These are phyloP conservation scores for Epipyxis sp. DNA, from an alignment of 108 stramenopile genomes.

Conservation along the genomic window DNA sequence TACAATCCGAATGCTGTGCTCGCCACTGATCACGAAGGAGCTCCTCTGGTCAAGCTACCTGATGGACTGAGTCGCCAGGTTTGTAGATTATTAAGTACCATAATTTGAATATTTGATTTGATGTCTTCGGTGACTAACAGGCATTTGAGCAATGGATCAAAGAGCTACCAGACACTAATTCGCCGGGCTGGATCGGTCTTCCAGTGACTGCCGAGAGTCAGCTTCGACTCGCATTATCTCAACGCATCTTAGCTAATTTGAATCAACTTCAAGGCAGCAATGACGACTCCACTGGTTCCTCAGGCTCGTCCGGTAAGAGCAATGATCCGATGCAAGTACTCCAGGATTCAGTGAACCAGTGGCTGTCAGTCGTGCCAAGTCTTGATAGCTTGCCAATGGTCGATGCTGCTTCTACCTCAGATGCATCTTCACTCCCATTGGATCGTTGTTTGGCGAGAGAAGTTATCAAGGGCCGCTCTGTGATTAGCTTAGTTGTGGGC, in stretches of 20 bases:
- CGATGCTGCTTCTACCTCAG: background rate
- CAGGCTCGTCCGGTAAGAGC: background rate
- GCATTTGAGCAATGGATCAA: slow-evolving; percentile 35
- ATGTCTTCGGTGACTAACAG: no score
- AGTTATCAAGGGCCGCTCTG: slow-evolving; percentile 30
- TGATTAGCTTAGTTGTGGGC: slow-evolving; percentile 34
- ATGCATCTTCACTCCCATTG: slow-evolving; percentile 18
- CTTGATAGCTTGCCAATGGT: background rate
- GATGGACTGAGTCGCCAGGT: background rate
- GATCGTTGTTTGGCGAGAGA: slow-evolving; percentile 42
- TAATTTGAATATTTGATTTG: background rate
- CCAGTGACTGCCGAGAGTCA: slow-evolving; percentile 35
- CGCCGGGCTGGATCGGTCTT: slow-evolving; percentile 41
- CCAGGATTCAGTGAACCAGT: background rate
- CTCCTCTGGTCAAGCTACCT: slow-evolving; percentile 1
- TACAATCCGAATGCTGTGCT: slow-evolving; percentile 9
- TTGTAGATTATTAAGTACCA: background rate
- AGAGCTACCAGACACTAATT: slow-evolving; percentile 25
- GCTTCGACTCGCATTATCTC: slow-evolving; percentile 14
- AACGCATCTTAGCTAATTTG: slow-evolving; percentile 1
- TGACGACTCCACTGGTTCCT: background rate
- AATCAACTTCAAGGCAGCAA: background rate
- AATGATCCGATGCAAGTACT: background rate
- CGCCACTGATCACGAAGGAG: background rate
- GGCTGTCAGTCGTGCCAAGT: background rate